Conservation (phyloP, 306 rosid genomes). For the Sphenostylis stenocarpa region DNA sequence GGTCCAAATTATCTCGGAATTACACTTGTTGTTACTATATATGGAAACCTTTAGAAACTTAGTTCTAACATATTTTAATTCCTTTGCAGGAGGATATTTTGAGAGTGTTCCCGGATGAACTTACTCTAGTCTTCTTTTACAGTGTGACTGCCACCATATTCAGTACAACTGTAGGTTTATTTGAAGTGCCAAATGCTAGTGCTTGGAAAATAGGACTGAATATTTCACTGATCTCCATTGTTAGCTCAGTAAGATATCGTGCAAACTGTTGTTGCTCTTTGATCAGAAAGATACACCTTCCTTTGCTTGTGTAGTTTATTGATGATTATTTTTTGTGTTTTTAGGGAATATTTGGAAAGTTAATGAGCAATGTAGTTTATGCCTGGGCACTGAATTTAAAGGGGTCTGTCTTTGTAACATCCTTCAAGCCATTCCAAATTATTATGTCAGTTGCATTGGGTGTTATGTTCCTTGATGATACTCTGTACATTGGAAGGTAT, state of each 20-base stretch:
- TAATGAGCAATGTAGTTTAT: constrained; percentile 60
- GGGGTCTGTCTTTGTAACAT: constrained; percentile 71
- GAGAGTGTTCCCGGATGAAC: constrained; percentile 79
- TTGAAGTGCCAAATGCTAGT: constrained; percentile 55
- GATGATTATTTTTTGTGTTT: background rate
- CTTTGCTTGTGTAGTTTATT: constrained; percentile 5
- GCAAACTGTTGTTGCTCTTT: background rate
- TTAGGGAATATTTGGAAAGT: constrained; percentile 77
- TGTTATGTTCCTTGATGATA: constrained; percentile 65
- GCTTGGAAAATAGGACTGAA: constrained; percentile 71
- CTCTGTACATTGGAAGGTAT: constrained; percentile 87
- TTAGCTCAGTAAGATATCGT: constrained; percentile 69
- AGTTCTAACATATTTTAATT: background rate
- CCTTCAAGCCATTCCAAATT: constrained; percentile 86
- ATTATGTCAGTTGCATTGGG: constrained; percentile 82
- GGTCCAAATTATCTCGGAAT: constrained; percentile 28
- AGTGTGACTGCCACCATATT: constrained; percentile 51
- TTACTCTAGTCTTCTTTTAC: constrained; percentile 68
- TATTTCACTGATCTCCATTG: constrained; percentile 62
- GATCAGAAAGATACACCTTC: background rate
- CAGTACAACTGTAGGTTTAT: constrained; percentile 49
- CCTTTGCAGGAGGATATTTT: constrained; percentile 63
- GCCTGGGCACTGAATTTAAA: constrained; percentile 71
- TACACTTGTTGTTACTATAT: background rate
- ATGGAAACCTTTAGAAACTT: background rate